These are phyloP conservation scores for Arabis alpina DNA, from an alignment of 345 rosid species.

Conservation along the genomic window DNA sequence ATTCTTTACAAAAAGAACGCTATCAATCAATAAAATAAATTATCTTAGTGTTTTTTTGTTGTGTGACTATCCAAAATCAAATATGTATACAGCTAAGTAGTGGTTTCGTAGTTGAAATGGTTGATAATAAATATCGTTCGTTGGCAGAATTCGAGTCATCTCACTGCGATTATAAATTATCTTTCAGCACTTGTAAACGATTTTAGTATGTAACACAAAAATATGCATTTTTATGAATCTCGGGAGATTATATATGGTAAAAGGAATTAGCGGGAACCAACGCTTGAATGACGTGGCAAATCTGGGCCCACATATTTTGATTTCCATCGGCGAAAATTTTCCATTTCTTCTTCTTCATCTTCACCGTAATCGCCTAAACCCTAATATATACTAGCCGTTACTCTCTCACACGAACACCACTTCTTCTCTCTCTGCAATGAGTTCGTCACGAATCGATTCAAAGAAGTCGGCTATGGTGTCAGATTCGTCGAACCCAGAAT, in stretches of 20 bases:
- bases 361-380: slow-evolving; percentile 27
- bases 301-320: background rate
- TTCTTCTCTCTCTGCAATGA: slow-evolving; percentile 41
- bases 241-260: background rate
- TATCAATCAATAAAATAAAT: too few species aligned
- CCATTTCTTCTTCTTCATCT: slow-evolving; percentile 12
- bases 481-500: slow-evolving; percentile 12
- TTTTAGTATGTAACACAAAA: too few species aligned
- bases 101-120: too few species aligned
- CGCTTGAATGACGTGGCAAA: slow-evolving; percentile 57
- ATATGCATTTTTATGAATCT: too few species aligned
- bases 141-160: too few species aligned
- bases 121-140: too few species aligned
- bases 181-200: too few species aligned
- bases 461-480: slow-evolving; percentile 38
- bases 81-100: too few species aligned
- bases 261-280: slow-evolving; percentile 57
- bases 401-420: slow-evolving; percentile 8
- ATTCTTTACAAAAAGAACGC: too few species aligned
- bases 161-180: too few species aligned
- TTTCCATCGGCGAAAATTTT: background rate
- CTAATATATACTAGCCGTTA: slow-evolving; percentile 32
- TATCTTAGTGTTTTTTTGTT: too few species aligned
- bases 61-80: too few species aligned
- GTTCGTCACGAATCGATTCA: slow-evolving; percentile 44